These are phyloP conservation scores for Cladophialophora psammophila DNA, from an alignment of 2,329 filamentous ascomycete species.

Conservation along the genomic window DNA sequence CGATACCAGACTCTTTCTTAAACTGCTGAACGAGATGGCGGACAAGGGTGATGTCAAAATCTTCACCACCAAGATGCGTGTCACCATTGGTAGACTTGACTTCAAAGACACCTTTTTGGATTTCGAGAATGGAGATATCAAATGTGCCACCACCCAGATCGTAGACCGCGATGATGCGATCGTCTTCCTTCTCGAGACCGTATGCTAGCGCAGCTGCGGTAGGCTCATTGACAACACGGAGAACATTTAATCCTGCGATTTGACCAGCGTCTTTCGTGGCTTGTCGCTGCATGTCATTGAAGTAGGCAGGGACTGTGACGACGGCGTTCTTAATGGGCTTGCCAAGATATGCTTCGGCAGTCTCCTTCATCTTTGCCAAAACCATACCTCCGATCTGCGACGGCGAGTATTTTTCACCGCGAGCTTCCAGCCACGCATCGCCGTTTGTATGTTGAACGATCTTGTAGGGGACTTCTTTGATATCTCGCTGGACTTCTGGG, in stretches of 20 bases:
- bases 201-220: conserved; percentile 96
- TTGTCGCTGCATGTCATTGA: conserved; percentile 98
- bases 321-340: conserved; percentile 95
- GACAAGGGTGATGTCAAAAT: conserved; percentile 95
- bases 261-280: conserved; percentile 98
- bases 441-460: conserved; percentile 97
- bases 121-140: conserved; percentile 97
- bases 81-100: conserved; percentile 99
- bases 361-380: conserved; percentile 99
- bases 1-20: conserved; percentile 93
- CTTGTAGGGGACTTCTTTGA: conserved; percentile 98
- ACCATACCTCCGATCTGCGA: conserved; percentile 98
- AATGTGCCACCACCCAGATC: conserved; percentile 99
- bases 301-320: conserved; percentile 96
- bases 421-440: conserved; percentile 93
- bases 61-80: conserved; percentile 96
- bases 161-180: conserved; percentile 91
- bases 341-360: conserved; percentile 88
- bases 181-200: conserved; percentile 91
- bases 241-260: conserved; percentile 93
- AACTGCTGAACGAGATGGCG: conserved; percentile 93
- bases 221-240: conserved; percentile 97
- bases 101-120: conserved; percentile 97
- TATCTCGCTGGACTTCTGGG: conserved; percentile 90
- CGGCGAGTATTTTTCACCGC: conserved; percentile 93